Percentiles rank a stretch among this genome's conserved stretches.
Evolutionary conservation across 306 rosid genomes (phyloP).

Genomic region (Pterocarpus santalinus): DNA sequence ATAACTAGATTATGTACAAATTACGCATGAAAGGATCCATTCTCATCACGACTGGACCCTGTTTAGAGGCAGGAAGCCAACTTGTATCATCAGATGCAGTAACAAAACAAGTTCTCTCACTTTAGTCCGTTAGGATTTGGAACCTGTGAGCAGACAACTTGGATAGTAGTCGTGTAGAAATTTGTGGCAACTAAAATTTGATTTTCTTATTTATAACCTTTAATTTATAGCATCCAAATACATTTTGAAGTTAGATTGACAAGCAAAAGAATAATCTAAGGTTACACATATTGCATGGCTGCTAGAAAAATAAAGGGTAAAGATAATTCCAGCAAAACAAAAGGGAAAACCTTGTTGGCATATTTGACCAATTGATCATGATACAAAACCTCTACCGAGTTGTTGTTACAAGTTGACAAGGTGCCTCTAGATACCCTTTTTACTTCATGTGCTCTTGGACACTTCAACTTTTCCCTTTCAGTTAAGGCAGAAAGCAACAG

Average conservation of each 20-base stretch:
- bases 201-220: neutral
- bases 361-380: constrained; percentile 11
- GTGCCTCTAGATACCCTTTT: constrained; percentile 31
- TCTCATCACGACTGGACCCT: too few relatives aligned
- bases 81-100: too few relatives aligned
- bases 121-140: too few relatives aligned
- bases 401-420: constrained; percentile 18
- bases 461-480: neutral
- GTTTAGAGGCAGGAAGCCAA: too few relatives aligned
- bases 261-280: constrained; percentile 14
- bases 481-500: constrained; percentile 53
- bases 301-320: neutral
- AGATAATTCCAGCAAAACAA: constrained; percentile 12
- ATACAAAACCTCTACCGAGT: constrained; percentile 25
- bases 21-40: too few relatives aligned
- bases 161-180: neutral
- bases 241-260: neutral
- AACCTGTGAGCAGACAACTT: too few relatives aligned
- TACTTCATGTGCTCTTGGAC: constrained; percentile 33
- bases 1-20: too few relatives aligned
- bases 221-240: neutral
- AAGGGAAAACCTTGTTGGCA: neutral
- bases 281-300: constrained; percentile 10
- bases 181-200: neutral
- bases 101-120: too few relatives aligned